Evolutionary conservation across 768 basidiomycete species (phyloP).

Genomic region (Pulveroboletus sp.): DNA sequence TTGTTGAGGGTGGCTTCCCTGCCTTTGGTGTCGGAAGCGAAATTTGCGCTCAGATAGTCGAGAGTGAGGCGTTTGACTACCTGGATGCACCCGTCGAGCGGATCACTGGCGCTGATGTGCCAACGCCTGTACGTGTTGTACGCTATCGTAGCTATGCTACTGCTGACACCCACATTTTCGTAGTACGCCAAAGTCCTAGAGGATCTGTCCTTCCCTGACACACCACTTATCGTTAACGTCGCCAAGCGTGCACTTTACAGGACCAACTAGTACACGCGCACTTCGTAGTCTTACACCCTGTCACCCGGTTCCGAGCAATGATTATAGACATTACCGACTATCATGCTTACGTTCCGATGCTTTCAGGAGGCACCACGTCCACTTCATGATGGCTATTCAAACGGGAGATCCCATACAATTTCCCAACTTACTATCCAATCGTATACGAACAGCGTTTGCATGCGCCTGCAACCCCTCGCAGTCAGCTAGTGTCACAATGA

Average conservation of each 20-base stretch:
- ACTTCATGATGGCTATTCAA: background rate
- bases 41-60: conserved; percentile 95
- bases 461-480: conserved; percentile 94
- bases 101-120: conserved; percentile 94
- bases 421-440: conserved; percentile 38
- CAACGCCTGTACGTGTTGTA: conserved; percentile 73
- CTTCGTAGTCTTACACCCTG: conserved; percentile 9
- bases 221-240: conserved; percentile 86
- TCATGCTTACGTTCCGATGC: conserved; percentile 9
- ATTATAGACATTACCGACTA: conserved; percentile 17
- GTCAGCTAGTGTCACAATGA: conserved; percentile 86
- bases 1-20: conserved; percentile 98
- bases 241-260: conserved; percentile 90
- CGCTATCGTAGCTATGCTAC: conserved; percentile 5
- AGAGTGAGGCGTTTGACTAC: conserved; percentile 97
- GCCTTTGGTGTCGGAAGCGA: conserved; percentile 98
- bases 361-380: conserved; percentile 6
- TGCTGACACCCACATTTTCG: conserved; percentile 9
- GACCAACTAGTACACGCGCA: conserved; percentile 54
- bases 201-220: conserved; percentile 89
- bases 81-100: conserved; percentile 98
- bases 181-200: conserved; percentile 92
- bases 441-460: conserved; percentile 91
- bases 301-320: conserved; percentile 11
- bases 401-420: background rate